Conservation (phyloP, 495 filamentous ascomycete species). For the Penicillium waksmanii region DNA sequence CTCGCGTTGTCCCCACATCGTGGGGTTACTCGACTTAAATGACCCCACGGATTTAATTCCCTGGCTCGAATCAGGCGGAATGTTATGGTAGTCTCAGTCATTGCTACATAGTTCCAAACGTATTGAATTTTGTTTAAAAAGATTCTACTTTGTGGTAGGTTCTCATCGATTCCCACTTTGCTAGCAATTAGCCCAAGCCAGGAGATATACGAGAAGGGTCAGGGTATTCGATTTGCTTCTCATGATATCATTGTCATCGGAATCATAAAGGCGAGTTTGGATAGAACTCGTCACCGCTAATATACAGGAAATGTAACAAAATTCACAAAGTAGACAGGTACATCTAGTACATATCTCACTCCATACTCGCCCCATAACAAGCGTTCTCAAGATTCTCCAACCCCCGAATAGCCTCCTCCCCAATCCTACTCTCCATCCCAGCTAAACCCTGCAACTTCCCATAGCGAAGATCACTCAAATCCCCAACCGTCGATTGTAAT, state of each 20-base stretch:
- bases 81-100: background rate
- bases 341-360: background rate
- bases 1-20: constrained; percentile 24
- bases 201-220: too few relatives aligned
- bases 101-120: too few relatives aligned
- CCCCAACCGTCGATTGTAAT: constrained; percentile 65
- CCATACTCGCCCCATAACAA: constrained; percentile 49
- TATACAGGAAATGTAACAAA: background rate
- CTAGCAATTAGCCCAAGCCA: too few relatives aligned
- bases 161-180: too few relatives aligned
- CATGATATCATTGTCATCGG: background rate
- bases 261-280: background rate
- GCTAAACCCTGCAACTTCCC: constrained; percentile 69
- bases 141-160: too few relatives aligned
- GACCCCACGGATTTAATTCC: constrained; percentile 1
- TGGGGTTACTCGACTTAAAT: background rate
- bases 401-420: constrained; percentile 57
- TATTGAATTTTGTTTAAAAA: too few relatives aligned
- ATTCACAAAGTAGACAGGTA: background rate
- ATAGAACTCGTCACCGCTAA: background rate
- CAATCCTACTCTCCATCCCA: constrained; percentile 59
- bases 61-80: background rate
- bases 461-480: constrained; percentile 82
- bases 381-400: constrained; percentile 63
- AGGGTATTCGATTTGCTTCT: background rate